Evolutionary conservation across 2,329 filamentous ascomycete species (phyloP), one percentile per base, ranked within the genome.

Genomic region (Cytospora mali): DNA sequence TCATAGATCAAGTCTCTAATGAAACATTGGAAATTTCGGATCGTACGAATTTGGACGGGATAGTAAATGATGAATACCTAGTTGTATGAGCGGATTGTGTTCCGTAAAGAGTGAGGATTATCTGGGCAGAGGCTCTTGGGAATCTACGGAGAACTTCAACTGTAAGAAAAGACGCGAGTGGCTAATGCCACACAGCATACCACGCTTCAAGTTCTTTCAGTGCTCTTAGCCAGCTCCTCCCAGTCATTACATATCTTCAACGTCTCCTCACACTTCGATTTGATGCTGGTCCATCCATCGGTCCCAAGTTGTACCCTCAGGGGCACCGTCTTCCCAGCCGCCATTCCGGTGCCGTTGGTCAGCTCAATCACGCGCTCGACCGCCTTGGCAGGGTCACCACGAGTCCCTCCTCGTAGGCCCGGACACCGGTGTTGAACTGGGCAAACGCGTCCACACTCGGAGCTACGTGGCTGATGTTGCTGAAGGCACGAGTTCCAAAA

Each of bases 341-440:
- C 73, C n/a, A 72, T 58, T 0, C 73, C 73, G 4, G 80, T 81
- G 16, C 83, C 77, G 14, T 81, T 75, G 1, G 81, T 83, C 18
- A 87, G 68, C 58, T 86, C 80, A 66, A 85, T 84, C 73, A 85
- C 83, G 0, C 77, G 76, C 25, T 77, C 72, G 1, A 79, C 81
- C 3, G 76, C 82, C 68, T 84, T 82, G 0, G 66, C 66, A 3
- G 82, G 79, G 63, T 86, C 82, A 3, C 83, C 82, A 61, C 23
- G 23, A 61, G 10, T 10, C 55, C 57, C 11, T 68, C 64, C 29
- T 72, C 69, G 3, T 57, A 62, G 4, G 68, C 62, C 13, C 66
- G 52, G 2, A 60, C 58, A 0, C 54, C 67, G 48, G 55, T 49
- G 1, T 76, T 76, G 61, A 76, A 76, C 5, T 67, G 56, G 0